A percentile compares a stretch with the other conserved stretches of the same genome.
These are phyloP conservation scores for Ceratocystis destructans DNA, from an alignment of 2,329 filamentous ascomycete species.

Conservation along the genomic window DNA sequence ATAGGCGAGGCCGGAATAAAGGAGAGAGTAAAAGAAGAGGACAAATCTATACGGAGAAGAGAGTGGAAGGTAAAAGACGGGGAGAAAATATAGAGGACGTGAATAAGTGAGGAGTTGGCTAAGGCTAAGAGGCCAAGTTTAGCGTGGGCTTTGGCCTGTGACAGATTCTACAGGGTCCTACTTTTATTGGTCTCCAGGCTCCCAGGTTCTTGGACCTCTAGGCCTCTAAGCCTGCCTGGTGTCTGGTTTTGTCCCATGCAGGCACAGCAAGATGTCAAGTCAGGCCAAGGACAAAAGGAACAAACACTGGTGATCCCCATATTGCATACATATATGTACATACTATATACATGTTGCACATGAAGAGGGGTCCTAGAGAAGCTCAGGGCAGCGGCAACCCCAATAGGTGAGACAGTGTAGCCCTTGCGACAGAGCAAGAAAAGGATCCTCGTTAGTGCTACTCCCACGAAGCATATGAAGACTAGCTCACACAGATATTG, in stretches of 20 bases:
- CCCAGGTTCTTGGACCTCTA: not conserved
- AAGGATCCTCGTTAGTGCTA: not conserved
- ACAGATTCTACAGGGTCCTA: not conserved
- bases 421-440: not conserved
- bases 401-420: not conserved
- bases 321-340: not conserved
- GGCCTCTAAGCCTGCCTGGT: not conserved
- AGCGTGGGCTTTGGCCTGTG: not conserved
- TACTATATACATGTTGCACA: not conserved
- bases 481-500: not conserved
- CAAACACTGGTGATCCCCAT: not conserved
- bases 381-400: not conserved
- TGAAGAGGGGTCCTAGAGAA: not conserved
- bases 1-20: not conserved
- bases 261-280: not conserved
- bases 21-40: not conserved
- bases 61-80: not conserved
- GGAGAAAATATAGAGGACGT: not conserved
- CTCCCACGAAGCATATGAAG: not conserved
- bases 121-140: not conserved
- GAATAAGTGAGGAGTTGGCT: too few species aligned
- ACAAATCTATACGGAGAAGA: not conserved
- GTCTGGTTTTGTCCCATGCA: constrained; percentile 2
- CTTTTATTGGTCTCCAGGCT: not conserved
- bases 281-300: not conserved